Base-by-base conservation (phyloP, 176 grass and related monocot genomes). In the Aegilops umbellulata region DNA sequence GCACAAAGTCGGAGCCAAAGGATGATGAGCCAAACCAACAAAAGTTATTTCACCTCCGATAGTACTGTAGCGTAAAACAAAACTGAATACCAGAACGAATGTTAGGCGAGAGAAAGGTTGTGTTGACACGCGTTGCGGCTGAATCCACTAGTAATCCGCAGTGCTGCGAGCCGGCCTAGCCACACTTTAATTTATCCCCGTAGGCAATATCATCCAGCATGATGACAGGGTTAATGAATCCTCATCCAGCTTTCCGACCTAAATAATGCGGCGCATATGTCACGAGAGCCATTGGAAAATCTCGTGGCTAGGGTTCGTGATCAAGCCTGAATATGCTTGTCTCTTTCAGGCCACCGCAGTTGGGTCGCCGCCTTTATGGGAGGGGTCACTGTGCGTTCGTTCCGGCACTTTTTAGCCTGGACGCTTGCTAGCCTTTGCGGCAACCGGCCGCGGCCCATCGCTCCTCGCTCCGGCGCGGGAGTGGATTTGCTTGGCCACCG, bases 341-440 rank as follows among this genome's bases (percentile, higher is more conserved):
- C 72, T 75, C 72, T 75, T 0, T 75, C 72, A 75, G 0, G 24
- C 24, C 42, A 29, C 15, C 4, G 7, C 42, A 10, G 71, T 75
- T 41, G 10, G 23, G 11, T n/a, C 15, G 6, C 36, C 36, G 15
- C 9, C 25, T 55, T 19, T 6, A 47, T 1, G 26, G 42, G 72
- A 74, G 53, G 77, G 24, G 25, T 13, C 71, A 8, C 58, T 51
- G 16, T 6, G 7, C 19, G 4, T 36, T 0, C 19, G 6, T 51
- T 0, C 3, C 25, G 25, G 36, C 58, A 41, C 38, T 41, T 38
- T 10, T 13, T 47, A 14, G 1, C 5, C 11, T 49, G 14, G 46
- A 49, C 46, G 46, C 46, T 19, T 53, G 53, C 72, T 30, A 29
- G 70, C 27, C 70, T 49, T 65, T 65, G 82, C 82, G 58, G 82